Evolutionary conservation across 208 protist genomes (phyloP).

Genomic region (Leishmania mexicana): DNA sequence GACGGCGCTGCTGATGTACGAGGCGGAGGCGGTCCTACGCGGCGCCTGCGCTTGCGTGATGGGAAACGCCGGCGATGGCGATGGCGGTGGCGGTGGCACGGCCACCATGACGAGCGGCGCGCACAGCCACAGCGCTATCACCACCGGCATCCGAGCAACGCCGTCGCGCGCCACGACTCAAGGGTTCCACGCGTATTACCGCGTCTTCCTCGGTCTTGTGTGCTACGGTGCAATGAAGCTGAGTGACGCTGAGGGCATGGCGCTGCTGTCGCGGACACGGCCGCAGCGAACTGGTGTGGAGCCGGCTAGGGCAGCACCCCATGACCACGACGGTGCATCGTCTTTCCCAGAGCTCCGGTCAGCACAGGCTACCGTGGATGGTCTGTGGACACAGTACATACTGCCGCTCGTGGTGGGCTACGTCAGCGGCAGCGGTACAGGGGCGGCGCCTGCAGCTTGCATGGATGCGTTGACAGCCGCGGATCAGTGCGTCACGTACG

Average conservation of each 20-base stretch:
- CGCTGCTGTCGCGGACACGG: neutral
- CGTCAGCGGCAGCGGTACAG: neutral
- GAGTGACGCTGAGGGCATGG: slow-evolving; percentile 4
- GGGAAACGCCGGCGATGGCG: slow-evolving; percentile 1
- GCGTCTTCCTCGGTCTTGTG: slow-evolving; percentile 20
- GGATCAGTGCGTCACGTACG: slow-evolving; percentile 12
- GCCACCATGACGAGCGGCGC: neutral
- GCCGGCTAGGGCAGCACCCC: neutral
- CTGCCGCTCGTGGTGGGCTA: slow-evolving; percentile 24
- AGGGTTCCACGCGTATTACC: slow-evolving; percentile 17
- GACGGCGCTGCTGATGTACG: slow-evolving; percentile 11
- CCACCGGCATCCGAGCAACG: neutral
- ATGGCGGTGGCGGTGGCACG: neutral
- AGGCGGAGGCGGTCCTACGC: slow-evolving; percentile 22
- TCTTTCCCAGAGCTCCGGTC: neutral
- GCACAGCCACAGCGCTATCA: neutral
- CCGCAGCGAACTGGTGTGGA: neutral
- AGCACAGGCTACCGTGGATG: neutral
- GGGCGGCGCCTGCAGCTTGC: neutral
- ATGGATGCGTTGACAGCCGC: slow-evolving; percentile 11
- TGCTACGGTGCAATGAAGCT: slow-evolving; percentile 20
- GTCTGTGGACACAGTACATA: slow-evolving; percentile 15
- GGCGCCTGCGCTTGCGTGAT: slow-evolving; percentile 10
- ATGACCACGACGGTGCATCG: neutral
- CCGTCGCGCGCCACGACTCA: neutral